phyloP scores from a whole-genome alignment of 2,329 filamentous ascomycete species.

The Coniochaeta ligniaria region DNA sequence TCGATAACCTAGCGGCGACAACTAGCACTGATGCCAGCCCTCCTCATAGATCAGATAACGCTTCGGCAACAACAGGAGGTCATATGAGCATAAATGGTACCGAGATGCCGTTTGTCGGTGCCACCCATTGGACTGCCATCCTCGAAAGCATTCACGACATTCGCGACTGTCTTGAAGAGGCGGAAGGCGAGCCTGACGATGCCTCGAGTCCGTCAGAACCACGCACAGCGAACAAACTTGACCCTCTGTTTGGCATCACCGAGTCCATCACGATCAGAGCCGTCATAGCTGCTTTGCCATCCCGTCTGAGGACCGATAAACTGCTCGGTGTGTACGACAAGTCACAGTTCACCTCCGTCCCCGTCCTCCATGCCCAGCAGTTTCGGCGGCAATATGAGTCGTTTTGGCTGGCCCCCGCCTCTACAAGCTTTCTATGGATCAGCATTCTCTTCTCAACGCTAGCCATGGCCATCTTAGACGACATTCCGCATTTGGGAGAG shows the following conservation, averaged over 20 bases:
- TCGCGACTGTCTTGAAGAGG: conserved; percentile 23
- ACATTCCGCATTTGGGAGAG: neutral
- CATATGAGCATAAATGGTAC: conserved; percentile 6
- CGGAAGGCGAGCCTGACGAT: neutral
- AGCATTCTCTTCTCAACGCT: conserved; percentile 43
- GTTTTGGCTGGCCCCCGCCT: conserved; percentile 35
- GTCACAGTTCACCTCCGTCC: conserved; percentile 26
- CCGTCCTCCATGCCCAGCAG: conserved; percentile 32
- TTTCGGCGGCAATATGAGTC: conserved; percentile 41
- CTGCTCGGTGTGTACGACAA: conserved; percentile 31
- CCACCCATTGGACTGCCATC: conserved; percentile 33
- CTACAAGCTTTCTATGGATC: conserved; percentile 38
- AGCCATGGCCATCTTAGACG: conserved; percentile 22
- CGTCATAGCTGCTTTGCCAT: conserved; percentile 24
- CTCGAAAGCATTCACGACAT: conserved; percentile 35
- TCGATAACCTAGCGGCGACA: neutral
- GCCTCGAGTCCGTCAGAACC: neutral
- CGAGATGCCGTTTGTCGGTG: conserved; percentile 22
- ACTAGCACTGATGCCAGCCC: neutral
- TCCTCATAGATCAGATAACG: conserved; percentile 1
- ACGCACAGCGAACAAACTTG: conserved; percentile 15
- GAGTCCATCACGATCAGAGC: conserved; percentile 20
- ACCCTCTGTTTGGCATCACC: conserved; percentile 24
- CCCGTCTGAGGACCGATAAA: conserved; percentile 26
- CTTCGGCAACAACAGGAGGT: conserved; percentile 3